Evolutionary conservation across 2,329 filamentous ascomycete species (phyloP).

Genomic region (Hymenoscyphus fructigenus): DNA sequence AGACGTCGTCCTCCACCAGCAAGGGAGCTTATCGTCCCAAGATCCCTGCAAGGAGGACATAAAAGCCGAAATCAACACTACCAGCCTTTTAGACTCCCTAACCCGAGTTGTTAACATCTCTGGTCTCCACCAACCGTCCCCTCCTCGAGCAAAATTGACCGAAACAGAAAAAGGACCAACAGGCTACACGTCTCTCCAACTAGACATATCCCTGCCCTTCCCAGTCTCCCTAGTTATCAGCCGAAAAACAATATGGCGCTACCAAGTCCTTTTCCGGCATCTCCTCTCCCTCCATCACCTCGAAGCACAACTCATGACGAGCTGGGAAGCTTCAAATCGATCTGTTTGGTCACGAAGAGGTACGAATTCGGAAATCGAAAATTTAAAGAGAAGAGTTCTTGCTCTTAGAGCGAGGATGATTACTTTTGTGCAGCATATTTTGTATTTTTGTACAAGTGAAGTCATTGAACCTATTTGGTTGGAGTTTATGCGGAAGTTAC

Average conservation of each 20-base stretch:
- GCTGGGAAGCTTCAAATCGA: not conserved
- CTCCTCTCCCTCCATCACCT: not conserved
- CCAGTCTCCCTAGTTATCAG: not conserved
- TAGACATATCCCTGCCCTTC: not conserved
- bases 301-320: not conserved
- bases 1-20: not conserved
- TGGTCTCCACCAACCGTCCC: not conserved
- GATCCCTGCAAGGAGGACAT: not conserved
- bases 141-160: not conserved
- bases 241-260: not conserved
- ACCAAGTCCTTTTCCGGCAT: not conserved
- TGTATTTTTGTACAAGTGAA: not conserved
- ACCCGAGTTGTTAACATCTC: not conserved
- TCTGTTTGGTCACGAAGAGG: not conserved
- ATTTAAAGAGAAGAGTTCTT: not conserved
- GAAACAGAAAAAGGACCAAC: not conserved
- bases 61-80: not conserved
- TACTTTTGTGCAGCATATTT: not conserved
- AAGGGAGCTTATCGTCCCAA: not conserved
- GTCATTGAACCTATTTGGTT: not conserved
- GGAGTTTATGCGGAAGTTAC: not conserved
- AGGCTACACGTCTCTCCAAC: not conserved
- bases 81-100: not conserved
- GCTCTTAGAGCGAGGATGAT: not conserved
- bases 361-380: not conserved